Evolutionary conservation across 331 rosid genomes (phyloP).

Genomic region (Telfairia occidentalis): DNA sequence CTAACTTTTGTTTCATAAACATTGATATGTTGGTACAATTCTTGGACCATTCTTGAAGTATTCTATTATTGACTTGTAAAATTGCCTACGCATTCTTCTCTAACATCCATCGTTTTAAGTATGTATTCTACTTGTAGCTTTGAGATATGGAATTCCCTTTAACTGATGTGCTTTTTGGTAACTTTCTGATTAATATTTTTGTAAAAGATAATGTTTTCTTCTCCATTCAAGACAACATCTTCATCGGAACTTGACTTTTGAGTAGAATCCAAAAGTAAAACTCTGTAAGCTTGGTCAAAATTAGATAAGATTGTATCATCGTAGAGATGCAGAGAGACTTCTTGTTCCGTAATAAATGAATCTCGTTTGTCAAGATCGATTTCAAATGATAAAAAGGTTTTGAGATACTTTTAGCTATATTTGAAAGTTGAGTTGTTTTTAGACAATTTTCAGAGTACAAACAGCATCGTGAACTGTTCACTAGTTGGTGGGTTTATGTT

Average conservation of each 20-base stretch:
- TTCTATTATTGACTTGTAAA: constrained; percentile 8
- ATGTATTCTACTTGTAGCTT: neutral
- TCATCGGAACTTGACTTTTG: neutral
- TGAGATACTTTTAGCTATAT: neutral
- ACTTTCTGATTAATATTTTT: neutral
- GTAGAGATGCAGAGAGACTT: neutral
- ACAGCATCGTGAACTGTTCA: too few species aligned
- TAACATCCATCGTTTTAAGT: constrained; percentile 1
- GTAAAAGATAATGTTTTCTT: neutral
- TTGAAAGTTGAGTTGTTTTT: neutral
- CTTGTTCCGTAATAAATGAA: neutral
- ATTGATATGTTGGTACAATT: neutral
- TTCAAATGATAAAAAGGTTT: neutral
- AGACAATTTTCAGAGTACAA: too few species aligned
- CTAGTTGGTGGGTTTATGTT: too few species aligned
- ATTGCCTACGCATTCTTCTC: neutral
- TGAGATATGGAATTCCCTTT: neutral
- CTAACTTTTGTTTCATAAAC: constrained; percentile 6
- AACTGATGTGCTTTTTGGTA: neutral
- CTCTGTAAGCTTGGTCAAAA: too few species aligned
- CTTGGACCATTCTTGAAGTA: constrained; percentile 8
- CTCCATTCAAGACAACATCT: neutral
- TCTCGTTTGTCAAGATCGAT: neutral
- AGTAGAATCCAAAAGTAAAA: neutral
- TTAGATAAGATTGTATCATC: neutral